These are phyloP conservation scores for Pouteria glomerata DNA, from an alignment of 148 eudicot species.

Conservation along the genomic window DNA sequence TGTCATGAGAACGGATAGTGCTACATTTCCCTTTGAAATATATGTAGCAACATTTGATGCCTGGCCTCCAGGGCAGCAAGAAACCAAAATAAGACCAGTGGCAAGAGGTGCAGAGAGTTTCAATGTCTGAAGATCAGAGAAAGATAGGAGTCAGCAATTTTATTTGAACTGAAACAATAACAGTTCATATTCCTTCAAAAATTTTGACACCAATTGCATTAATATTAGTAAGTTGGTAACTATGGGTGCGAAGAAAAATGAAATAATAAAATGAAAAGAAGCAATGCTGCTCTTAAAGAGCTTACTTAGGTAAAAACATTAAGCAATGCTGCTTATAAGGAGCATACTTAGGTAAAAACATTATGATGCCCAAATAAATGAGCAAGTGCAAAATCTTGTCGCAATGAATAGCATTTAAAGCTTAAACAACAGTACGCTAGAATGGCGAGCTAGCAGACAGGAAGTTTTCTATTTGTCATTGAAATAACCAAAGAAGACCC, in stretches of 20 bases:
- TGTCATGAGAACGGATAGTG: slow-evolving; percentile 99
- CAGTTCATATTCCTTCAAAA: slow-evolving; percentile 1
- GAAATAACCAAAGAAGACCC: not conserved
- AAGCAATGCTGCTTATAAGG: too few relatives aligned
- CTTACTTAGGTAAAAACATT: not conserved
- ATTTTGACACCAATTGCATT: not conserved
- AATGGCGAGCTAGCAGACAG: not conserved
- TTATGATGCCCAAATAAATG: too few relatives aligned
- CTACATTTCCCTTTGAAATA: slow-evolving; percentile 97
- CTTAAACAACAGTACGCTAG: not conserved
- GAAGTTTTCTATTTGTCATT: slow-evolving; percentile 1
- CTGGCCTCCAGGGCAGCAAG: slow-evolving; percentile 99
- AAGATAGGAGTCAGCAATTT: slow-evolving; percentile 12
- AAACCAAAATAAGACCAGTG: slow-evolving; percentile 95
- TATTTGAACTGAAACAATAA: slow-evolving; percentile 8
- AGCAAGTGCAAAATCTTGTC: too few relatives aligned
- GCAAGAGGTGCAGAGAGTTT: slow-evolving; percentile 97
- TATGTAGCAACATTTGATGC: slow-evolving; percentile 99
- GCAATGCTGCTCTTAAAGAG: not conserved
- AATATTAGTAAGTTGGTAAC: not conserved
- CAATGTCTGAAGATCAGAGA: slow-evolving; percentile 56
- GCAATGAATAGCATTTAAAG: too few relatives aligned
- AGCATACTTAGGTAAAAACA: too few relatives aligned
- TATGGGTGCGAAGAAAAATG: not conserved
- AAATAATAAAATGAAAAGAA: not conserved